These are phyloP conservation scores for Mycena rebaudengoi DNA, from an alignment of 768 basidiomycete genomes.

Conservation along the genomic window DNA sequence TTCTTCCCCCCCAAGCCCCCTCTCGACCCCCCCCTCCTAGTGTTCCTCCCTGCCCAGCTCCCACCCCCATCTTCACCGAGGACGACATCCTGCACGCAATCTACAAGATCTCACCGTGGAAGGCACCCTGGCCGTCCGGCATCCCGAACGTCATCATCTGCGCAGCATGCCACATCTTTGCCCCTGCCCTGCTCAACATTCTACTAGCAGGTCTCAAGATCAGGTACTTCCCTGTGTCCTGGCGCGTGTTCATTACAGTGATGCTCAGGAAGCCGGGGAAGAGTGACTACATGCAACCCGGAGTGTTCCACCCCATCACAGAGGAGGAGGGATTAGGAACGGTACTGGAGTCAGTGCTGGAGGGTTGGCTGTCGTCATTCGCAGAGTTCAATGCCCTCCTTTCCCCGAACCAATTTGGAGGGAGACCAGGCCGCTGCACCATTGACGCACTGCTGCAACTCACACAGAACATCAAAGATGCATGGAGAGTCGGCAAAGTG, in stretches of 20 bases:
- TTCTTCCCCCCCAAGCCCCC: neutral
- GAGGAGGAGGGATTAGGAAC: conserved; percentile 26
- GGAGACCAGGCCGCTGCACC: conserved; percentile 30
- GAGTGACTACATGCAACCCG: conserved; percentile 12
- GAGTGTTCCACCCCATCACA: conserved; percentile 29
- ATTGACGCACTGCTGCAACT: conserved; percentile 22
- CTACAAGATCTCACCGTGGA: neutral
- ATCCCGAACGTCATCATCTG: neutral
- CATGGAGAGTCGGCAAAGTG: conserved; percentile 21
- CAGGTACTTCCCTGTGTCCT: neutral
- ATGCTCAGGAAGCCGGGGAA: neutral
- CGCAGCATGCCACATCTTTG: neutral
- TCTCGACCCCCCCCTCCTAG: neutral
- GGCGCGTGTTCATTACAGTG: conserved; percentile 7
- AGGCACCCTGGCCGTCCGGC: no score
- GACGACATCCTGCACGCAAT: neutral
- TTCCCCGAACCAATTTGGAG: conserved; percentile 28
- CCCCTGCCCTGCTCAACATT: neutral
- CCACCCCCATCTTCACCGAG: neutral
- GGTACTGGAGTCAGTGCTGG: conserved; percentile 18
- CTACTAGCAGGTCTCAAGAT: neutral
- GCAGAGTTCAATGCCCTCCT: conserved; percentile 22
- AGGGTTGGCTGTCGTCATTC: conserved; percentile 5
- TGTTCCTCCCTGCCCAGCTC: neutral
- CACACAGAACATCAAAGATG: conserved; percentile 18